Evolutionary conservation across 2,329 filamentous ascomycete species (phyloP), one percentile per base, ranked within the genome.

Genomic region (Triangularia verruculosa): DNA sequence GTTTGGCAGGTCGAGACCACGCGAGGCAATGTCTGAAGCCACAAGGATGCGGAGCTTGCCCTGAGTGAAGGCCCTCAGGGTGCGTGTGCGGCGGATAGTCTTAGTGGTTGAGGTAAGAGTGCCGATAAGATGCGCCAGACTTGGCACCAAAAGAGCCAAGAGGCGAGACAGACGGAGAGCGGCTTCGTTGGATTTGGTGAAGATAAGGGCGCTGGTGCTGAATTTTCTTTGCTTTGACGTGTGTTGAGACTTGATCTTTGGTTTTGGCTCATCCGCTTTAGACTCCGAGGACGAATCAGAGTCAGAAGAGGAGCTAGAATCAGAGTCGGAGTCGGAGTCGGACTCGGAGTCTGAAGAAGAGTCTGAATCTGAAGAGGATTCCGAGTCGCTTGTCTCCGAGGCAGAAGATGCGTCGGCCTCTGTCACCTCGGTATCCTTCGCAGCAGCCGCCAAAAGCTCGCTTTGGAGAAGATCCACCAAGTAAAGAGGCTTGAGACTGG

Each of bases 11-110:
- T 98, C 94, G 25, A 98, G 87, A 71, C 94, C 95, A 67, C 94
- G 90, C 1, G 93, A 92, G 0, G 95, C 92, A n/a, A 96, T 89
- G 74, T 98, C 94, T 0, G 95, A 96, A 0, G 93, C 93, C 54
- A 98, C 89, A 52, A 98, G 86, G 55, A 96, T 86, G 6, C 88
- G 87, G 25, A 91, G 76, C 64, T 85, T 85, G 63, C 83, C 83
- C 7, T 79, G 75, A 3, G 83, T 78, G 74, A 94, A 93, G n/a
- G 84, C 83, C 25, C 82, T 82, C 24, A 93, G 80, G 0, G 89
- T 87, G 70, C 86, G 88, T 64, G 86, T 85, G 15, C 90, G 88
- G 13, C 85, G 82, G 13, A 88, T 85, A 1, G 89, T 91, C n/a
- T 90, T 86, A 25, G 88, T 89, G 0, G 91, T 91, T 20, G 91